These are phyloP conservation scores for Blastocystis sp. DNA, from an alignment of 352 stramenopile genomes.

Conservation along the genomic window DNA sequence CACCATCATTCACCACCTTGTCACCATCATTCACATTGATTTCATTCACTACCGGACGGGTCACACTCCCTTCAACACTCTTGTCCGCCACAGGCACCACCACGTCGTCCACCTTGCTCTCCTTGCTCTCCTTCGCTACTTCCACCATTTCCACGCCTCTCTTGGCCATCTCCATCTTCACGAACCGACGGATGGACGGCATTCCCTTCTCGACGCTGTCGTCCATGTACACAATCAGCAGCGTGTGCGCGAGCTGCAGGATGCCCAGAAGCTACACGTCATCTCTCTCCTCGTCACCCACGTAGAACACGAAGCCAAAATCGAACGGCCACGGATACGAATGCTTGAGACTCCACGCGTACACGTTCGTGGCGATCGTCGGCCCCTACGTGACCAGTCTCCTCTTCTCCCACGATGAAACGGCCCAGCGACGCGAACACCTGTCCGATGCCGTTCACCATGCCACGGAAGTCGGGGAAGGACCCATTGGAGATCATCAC, in stretches of 20 bases:
- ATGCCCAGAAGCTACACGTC: slow-evolving; percentile 28
- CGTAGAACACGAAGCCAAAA: slow-evolving; percentile 45
- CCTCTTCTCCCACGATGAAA: slow-evolving; percentile 3
- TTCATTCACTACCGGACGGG: too few species aligned
- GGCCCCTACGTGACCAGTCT: slow-evolving; percentile 12
- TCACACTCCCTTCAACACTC: not conserved
- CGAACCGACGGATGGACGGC: slow-evolving; percentile 10
- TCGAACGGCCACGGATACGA: slow-evolving; percentile 27
- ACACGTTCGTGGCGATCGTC: slow-evolving; percentile 49
- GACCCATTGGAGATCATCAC: slow-evolving; percentile 47
- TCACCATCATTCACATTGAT: not conserved
- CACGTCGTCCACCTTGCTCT: not conserved
- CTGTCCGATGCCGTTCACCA: slow-evolving; percentile 54
- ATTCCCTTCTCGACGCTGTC: slow-evolving; percentile 13
- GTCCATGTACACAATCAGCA: not conserved
- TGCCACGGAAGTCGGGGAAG: slow-evolving; percentile 48
- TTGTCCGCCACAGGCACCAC: not conserved
- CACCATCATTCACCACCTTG: not conserved
- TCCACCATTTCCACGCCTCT: not conserved
- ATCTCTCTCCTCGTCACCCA: not conserved
- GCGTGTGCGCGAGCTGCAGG: not conserved
- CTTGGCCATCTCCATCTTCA: not conserved
- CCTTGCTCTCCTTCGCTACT: not conserved
- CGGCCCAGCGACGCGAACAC: slow-evolving; percentile 38
- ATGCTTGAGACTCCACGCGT: slow-evolving; percentile 7